Conservation (phyloP, 257 asterid species). For the Jacaranda mimosifolia region DNA sequence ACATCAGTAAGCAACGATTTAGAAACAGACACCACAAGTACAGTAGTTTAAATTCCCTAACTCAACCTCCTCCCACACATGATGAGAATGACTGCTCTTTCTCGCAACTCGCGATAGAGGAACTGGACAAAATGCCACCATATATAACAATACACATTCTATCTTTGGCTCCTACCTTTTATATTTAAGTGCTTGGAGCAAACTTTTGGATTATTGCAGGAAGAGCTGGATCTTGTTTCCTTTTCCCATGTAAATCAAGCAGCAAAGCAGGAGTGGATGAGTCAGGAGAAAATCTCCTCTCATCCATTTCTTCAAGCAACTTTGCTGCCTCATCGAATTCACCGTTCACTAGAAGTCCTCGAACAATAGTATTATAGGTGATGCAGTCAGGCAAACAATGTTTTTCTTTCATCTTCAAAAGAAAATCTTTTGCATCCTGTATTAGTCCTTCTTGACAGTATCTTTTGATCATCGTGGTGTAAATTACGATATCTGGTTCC, state of each 20-base stretch:
- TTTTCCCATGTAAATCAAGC: neutral
- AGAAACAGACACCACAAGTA: no score
- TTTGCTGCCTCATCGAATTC: slow-evolving; percentile 29
- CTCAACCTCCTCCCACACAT: no score
- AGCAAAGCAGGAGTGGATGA: slow-evolving; percentile 16
- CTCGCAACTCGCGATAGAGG: no score
- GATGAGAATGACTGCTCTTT: no score
- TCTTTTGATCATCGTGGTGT: slow-evolving; percentile 38
- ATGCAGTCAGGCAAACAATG: slow-evolving; percentile 28
- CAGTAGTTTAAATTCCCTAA: no score
- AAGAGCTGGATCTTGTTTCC: no score
- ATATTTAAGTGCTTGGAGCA: no score
- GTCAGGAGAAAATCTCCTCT: slow-evolving; percentile 26
- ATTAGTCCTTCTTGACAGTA: slow-evolving; percentile 39
- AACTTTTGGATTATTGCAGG: no score
- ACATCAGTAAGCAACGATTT: no score
- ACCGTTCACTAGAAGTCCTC: slow-evolving; percentile 30
- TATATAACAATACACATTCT: no score
- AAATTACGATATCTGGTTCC: slow-evolving; percentile 38
- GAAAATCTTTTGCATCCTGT: slow-evolving; percentile 40
- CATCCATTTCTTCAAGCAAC: slow-evolving; percentile 38
- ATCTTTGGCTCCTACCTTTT: no score
- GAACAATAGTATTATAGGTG: slow-evolving; percentile 37
- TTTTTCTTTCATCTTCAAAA: slow-evolving; percentile 33
- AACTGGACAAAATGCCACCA: no score